These are phyloP conservation scores for Trichoderma asperellum DNA, from an alignment of 2,329 filamentous ascomycete species.

Conservation along the genomic window DNA sequence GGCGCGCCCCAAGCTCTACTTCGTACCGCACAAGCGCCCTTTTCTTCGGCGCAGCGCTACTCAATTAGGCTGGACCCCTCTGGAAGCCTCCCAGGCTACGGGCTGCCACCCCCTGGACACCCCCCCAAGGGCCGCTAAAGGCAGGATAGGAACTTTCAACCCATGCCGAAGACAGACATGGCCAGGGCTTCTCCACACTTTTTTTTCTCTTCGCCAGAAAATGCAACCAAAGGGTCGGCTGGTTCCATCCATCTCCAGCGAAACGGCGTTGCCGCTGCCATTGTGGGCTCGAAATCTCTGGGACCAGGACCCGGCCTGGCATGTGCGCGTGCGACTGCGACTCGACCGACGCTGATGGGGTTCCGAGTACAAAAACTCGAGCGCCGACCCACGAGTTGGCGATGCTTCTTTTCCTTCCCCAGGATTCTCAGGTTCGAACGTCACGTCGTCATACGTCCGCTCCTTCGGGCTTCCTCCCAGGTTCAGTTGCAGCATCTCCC, in stretches of 20 bases:
- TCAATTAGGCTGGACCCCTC: constrained; percentile 24
- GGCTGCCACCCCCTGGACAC: constrained; percentile 5
- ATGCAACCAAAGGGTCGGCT: constrained; percentile 4
- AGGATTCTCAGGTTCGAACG: constrained; percentile 25
- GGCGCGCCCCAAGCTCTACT: constrained; percentile 3
- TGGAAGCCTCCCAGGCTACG: neutral
- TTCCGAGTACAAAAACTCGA: constrained; percentile 26
- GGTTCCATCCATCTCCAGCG: constrained; percentile 10
- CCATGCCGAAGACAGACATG: constrained; percentile 9
- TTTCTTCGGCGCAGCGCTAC: constrained; percentile 28
- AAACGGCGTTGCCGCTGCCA: constrained; percentile 27
- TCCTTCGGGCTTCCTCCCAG: constrained; percentile 28
- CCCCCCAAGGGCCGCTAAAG: neutral
- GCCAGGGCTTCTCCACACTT: constrained; percentile 25
- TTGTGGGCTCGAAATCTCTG: neutral
- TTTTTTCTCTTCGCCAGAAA: constrained; percentile 4
- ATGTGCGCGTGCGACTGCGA: constrained; percentile 1
- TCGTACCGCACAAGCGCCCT: neutral
- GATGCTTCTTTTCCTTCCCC: constrained; percentile 23
- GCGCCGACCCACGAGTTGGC: constrained; percentile 15
- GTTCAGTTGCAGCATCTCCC: constrained; percentile 10
- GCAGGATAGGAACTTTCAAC: neutral
- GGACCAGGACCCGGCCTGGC: neutral
- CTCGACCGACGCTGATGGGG: neutral
- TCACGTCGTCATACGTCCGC: constrained; percentile 21